These are phyloP conservation scores for Ustilago sp. DNA, from an alignment of 1,284 basidiomycete genomes.

Conservation along the genomic window DNA sequence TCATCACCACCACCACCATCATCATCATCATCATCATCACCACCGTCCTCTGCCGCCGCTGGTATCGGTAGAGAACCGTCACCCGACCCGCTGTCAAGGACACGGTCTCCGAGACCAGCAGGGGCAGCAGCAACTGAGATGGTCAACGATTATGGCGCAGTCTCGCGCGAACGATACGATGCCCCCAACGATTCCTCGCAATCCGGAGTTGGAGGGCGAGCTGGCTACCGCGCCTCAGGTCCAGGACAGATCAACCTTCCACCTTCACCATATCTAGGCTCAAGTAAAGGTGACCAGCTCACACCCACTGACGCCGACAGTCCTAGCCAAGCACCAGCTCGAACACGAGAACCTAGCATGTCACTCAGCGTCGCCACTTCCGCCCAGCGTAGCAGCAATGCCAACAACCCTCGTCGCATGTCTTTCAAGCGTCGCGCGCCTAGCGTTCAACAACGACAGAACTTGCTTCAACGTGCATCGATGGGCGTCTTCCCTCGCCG, in stretches of 20 bases:
- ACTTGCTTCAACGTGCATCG: constrained; percentile 53
- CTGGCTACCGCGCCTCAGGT: constrained; percentile 38
- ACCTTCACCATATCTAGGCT: constrained; percentile 31
- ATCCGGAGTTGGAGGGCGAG: not conserved
- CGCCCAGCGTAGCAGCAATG: not conserved
- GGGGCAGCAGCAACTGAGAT: constrained; percentile 12
- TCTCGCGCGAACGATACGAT: constrained; percentile 14
- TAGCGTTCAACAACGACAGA: constrained; percentile 31
- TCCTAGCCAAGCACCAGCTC: constrained; percentile 13
- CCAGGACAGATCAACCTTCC: constrained; percentile 45
- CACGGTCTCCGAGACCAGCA: constrained; percentile 21
- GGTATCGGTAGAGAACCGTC: constrained; percentile 16
- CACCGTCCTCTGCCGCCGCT: not conserved
- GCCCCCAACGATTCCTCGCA: not conserved
- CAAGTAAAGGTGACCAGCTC: constrained; percentile 11
- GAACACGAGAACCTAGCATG: constrained; percentile 24
- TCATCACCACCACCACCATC: too few species aligned
- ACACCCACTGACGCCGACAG: constrained; percentile 22
- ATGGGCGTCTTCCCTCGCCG: constrained; percentile 49
- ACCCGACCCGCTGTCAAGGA: constrained; percentile 30
- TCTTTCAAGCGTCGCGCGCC: constrained; percentile 50
- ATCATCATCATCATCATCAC: too few species aligned
- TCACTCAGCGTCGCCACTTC: constrained; percentile 38
- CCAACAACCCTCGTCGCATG: constrained; percentile 27
- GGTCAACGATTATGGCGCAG: constrained; percentile 31